These are phyloP conservation scores for Tricholoma terreum DNA, from an alignment of 768 basidiomycete genomes.

Conservation along the genomic window DNA sequence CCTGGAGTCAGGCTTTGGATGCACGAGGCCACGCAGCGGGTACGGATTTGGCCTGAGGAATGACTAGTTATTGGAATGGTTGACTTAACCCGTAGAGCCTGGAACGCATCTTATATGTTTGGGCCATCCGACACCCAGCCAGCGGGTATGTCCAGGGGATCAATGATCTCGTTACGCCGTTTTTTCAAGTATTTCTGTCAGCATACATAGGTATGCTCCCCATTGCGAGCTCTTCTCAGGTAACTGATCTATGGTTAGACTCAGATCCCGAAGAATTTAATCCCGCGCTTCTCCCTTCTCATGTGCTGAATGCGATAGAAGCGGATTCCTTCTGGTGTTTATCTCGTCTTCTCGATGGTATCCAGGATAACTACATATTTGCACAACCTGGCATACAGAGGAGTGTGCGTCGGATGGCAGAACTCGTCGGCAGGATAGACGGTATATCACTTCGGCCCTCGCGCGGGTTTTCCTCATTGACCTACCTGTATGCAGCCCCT, in stretches of 20 bases:
- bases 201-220: slow-evolving; percentile 79
- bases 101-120: slow-evolving; percentile 95
- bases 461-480: neutral
- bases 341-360: slow-evolving; percentile 90
- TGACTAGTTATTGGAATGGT: slow-evolving; percentile 4
- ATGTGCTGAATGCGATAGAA: slow-evolving; percentile 81
- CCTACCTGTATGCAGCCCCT: slow-evolving; percentile 51
- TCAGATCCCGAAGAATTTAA: slow-evolving; percentile 90
- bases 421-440: slow-evolving; percentile 88
- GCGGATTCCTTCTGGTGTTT: slow-evolving; percentile 99
- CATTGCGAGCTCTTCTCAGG: neutral
- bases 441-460: slow-evolving; percentile 39
- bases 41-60: slow-evolving; percentile 33
- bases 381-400: slow-evolving; percentile 96
- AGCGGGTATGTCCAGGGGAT: slow-evolving; percentile 99
- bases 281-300: slow-evolving; percentile 65
- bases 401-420: slow-evolving; percentile 90
- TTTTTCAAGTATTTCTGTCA: slow-evolving; percentile 95
- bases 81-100: slow-evolving; percentile 58
- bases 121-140: slow-evolving; percentile 98
- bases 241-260: slow-evolving; percentile 45
- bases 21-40: slow-evolving; percentile 85
- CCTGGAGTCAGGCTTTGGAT: slow-evolving; percentile 93
- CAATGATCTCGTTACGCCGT: slow-evolving; percentile 96
- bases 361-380: slow-evolving; percentile 97